Evolutionary conservation across 179 eudicot species (phyloP).

Genomic region (Beta corolliflora): DNA sequence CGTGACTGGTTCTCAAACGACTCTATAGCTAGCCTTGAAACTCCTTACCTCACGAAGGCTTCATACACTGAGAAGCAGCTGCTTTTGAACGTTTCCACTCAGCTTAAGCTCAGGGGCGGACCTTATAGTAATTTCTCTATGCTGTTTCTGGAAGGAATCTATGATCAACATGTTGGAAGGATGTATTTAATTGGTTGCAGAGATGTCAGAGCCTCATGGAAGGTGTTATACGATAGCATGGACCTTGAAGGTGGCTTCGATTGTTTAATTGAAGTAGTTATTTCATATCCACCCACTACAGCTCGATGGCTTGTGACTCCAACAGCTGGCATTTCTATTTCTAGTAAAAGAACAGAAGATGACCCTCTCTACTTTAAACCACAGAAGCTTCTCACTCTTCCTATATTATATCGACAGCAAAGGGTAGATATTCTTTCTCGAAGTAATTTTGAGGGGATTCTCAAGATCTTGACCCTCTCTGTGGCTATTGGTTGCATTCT

Average conservation of each 20-base stretch:
- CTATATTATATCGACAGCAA: constrained; percentile 69
- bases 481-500: constrained; percentile 55
- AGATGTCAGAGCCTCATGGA: constrained; percentile 78
- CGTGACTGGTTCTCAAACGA: constrained; percentile 40
- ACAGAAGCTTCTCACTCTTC: constrained; percentile 61
- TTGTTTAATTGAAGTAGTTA: constrained; percentile 65
- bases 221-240: constrained; percentile 51
- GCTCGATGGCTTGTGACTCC: constrained; percentile 77
- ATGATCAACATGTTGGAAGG: constrained; percentile 69
- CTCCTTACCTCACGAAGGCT: constrained; percentile 43
- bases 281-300: constrained; percentile 77
- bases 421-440: constrained; percentile 72
- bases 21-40: constrained; percentile 32
- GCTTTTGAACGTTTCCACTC: constrained; percentile 75
- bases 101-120: constrained; percentile 43
- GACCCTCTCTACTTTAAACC: constrained; percentile 71
- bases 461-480: constrained; percentile 65
- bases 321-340: constrained; percentile 59
- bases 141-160: constrained; percentile 78
- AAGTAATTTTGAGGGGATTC: constrained; percentile 68
- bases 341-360: constrained; percentile 67
- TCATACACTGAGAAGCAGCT: constrained; percentile 65
- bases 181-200: constrained; percentile 88
- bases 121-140: constrained; percentile 44
- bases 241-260: constrained; percentile 76